Base-by-base conservation (phyloP, 1,284 basidiomycete genomes). In the Papiliotrema fonsecae region DNA sequence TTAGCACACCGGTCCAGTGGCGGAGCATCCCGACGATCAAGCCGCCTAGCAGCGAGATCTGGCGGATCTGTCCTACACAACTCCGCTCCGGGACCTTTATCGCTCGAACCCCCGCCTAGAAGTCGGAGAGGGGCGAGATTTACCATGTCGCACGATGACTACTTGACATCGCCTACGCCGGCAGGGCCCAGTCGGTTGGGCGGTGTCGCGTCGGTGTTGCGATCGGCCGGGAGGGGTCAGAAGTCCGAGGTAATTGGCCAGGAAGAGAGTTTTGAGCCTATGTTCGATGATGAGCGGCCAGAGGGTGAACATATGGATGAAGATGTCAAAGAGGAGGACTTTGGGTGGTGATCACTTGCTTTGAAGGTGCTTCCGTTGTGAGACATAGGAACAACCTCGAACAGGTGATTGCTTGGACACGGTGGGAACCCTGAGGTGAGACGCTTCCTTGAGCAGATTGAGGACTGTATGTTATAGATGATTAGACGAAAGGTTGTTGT, bases 301-400 rank as follows among this genome's bases (percentile, higher is more conserved):
- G 43, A 22, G 14, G 47, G 24, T 4, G 47, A 28, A 24, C 19
- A 18, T 18, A 42, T 42, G 43, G 18, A 30, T 28, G 31, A 49
- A 24, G 38, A 48, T 42, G 22, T 32, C 27, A 38, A 39, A n/a
- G 37, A 49, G 14, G 38, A n/a, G n/a, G n/a, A n/a, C n/a, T n/a
- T n/a, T n/a, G n/a, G n/a, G n/a, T n/a, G n/a, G n/a, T n/a, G n/a
- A n/a, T n/a, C n/a, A n/a, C n/a, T n/a, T n/a, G n/a, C n/a, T n/a
- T n/a, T n/a, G n/a, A n/a, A n/a, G n/a, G n/a, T n/a, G n/a, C n/a
- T n/a, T n/a, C n/a, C n/a, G n/a, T n/a, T n/a, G n/a, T n/a, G n/a
- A n/a, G n/a, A n/a, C n/a, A n/a, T n/a, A n/a, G n/a, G n/a, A n/a
- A n/a, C n/a, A n/a, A n/a, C n/a, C n/a, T n/a, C n/a, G n/a, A n/a